Conservation (phyloP, 1,139 yeast genomes). For the Hanseniaspora sp. region DNA sequence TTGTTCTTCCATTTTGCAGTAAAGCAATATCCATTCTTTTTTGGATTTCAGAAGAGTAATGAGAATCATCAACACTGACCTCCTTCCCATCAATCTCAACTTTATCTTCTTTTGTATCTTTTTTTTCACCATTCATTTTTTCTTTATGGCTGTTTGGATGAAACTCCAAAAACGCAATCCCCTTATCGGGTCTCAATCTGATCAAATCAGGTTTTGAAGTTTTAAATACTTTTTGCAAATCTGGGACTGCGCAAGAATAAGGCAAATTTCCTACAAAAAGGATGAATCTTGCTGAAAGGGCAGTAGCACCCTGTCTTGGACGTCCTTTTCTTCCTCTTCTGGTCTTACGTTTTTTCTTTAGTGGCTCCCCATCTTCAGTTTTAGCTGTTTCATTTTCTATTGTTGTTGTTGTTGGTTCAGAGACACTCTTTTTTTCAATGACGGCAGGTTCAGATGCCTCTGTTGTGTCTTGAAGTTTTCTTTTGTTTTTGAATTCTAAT, state of each 20-base stretch:
- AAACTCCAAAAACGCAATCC: slow-evolving; percentile 88
- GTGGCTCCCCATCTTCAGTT: slow-evolving; percentile 29
- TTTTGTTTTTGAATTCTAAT: slow-evolving; percentile 41
- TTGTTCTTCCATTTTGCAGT: slow-evolving; percentile 62
- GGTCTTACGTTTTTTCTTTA: slow-evolving; percentile 58
- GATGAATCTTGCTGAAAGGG: slow-evolving; percentile 43
- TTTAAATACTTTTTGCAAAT: slow-evolving; percentile 63
- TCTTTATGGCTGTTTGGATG: slow-evolving; percentile 35
- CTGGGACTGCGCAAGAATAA: slow-evolving; percentile 51
- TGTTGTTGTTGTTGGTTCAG: slow-evolving; percentile 18
- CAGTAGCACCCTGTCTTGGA: slow-evolving; percentile 30
- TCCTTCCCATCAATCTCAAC: slow-evolving; percentile 10
- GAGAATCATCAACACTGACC: slow-evolving; percentile 25
- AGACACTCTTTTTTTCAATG: slow-evolving; percentile 18
- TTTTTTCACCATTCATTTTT: slow-evolving; percentile 20
- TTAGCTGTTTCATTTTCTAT: slow-evolving; percentile 18
- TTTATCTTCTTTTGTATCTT: not conserved
- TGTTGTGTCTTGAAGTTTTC: slow-evolving; percentile 28
- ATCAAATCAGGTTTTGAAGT: slow-evolving; percentile 61
- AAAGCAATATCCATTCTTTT: slow-evolving; percentile 73
- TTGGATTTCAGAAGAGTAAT: slow-evolving; percentile 45
- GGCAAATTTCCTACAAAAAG: slow-evolving; percentile 91
- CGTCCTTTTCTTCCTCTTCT: slow-evolving; percentile 67
- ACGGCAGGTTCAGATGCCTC: slow-evolving; percentile 25
- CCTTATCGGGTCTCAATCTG: slow-evolving; percentile 71